phyloP scores from a whole-genome alignment of 1,284 basidiomycete species.

The Austropuccinia psidii region DNA sequence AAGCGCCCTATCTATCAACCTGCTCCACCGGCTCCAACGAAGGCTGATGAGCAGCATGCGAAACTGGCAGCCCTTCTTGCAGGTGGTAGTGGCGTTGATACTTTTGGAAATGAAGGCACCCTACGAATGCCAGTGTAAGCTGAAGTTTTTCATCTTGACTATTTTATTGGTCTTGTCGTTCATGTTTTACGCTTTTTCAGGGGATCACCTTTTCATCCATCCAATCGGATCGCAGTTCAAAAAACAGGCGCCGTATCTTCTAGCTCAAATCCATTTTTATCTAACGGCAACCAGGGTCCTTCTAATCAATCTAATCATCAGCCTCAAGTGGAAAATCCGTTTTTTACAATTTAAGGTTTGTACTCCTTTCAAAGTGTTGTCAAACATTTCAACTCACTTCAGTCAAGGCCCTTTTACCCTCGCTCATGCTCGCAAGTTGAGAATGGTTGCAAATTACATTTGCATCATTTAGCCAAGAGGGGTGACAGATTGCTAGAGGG shows the following conservation, averaged over 20 bases:
- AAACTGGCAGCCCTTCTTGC: slow-evolving; percentile 72
- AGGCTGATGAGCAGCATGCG: slow-evolving; percentile 62
- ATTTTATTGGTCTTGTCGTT: not conserved
- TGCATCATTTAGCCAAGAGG: not conserved
- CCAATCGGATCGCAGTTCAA: slow-evolving; percentile 22
- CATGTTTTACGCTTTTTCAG: not conserved
- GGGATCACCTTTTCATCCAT: slow-evolving; percentile 36
- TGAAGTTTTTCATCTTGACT: not conserved
- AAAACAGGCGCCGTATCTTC: not conserved
- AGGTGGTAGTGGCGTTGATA: slow-evolving; percentile 68
- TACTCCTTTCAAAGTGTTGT: not conserved
- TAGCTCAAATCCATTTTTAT: slow-evolving; percentile 19
- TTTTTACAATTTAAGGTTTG: slow-evolving; percentile 33
- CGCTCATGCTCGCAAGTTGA: no score
- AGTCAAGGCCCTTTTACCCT: no score
- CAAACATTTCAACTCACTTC: not conserved
- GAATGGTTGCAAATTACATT: not conserved
- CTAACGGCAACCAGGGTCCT: not conserved
- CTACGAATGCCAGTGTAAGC: slow-evolving; percentile 52
- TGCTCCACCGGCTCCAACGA: slow-evolving; percentile 41
- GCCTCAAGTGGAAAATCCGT: slow-evolving; percentile 32
- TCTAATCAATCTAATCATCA: slow-evolving; percentile 3
- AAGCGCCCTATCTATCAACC: slow-evolving; percentile 31
- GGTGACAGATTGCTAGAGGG: no score
- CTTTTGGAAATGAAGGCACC: slow-evolving; percentile 78